phyloP scores from a whole-genome alignment of 2,329 filamentous ascomycete genomes.

The Diaporthe batatas region DNA sequence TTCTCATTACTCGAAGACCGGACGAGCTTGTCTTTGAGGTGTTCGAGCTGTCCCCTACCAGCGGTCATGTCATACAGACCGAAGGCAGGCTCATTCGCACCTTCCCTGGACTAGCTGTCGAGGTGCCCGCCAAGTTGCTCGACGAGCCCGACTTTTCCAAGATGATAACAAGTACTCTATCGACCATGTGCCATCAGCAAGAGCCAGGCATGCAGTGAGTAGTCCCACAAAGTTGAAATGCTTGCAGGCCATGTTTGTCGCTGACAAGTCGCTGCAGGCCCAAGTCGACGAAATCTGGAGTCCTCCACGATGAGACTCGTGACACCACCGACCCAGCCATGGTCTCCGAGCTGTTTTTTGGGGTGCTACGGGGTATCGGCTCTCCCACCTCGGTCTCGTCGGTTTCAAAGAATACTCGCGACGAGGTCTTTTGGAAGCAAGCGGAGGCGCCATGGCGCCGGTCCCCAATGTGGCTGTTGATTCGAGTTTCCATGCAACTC shows the following conservation, averaged over 20 bases:
- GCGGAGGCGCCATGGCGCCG: slow-evolving; percentile 59
- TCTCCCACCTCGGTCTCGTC: slow-evolving; percentile 44
- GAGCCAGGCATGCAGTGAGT: slow-evolving; percentile 29
- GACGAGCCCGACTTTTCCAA: background rate
- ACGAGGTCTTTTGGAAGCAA: slow-evolving; percentile 61
- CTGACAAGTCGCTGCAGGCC: slow-evolving; percentile 10
- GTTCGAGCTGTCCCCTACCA: slow-evolving; percentile 21
- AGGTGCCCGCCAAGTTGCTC: slow-evolving; percentile 2
- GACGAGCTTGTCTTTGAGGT: slow-evolving; percentile 21
- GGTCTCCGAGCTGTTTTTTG: slow-evolving; percentile 62
- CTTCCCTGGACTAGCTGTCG: slow-evolving; percentile 15
- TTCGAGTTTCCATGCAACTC: slow-evolving; percentile 65
- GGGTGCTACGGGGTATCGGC: slow-evolving; percentile 57
- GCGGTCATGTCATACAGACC: background rate
- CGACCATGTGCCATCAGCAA: slow-evolving; percentile 15
- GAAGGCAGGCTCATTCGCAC: slow-evolving; percentile 24
- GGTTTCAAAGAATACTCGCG: slow-evolving; percentile 63
- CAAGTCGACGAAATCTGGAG: slow-evolving; percentile 50
- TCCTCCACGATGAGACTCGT: slow-evolving; percentile 53
- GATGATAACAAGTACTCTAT: slow-evolving; percentile 26
- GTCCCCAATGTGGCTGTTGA: slow-evolving; percentile 67
- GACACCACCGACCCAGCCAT: slow-evolving; percentile 63
- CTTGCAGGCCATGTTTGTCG: too few species aligned
- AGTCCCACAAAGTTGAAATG: background rate
- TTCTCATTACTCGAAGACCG: slow-evolving; percentile 9